phyloP scores from a whole-genome alignment of 73 alveolate genomes.

The Durusdinium trenchii region DNA sequence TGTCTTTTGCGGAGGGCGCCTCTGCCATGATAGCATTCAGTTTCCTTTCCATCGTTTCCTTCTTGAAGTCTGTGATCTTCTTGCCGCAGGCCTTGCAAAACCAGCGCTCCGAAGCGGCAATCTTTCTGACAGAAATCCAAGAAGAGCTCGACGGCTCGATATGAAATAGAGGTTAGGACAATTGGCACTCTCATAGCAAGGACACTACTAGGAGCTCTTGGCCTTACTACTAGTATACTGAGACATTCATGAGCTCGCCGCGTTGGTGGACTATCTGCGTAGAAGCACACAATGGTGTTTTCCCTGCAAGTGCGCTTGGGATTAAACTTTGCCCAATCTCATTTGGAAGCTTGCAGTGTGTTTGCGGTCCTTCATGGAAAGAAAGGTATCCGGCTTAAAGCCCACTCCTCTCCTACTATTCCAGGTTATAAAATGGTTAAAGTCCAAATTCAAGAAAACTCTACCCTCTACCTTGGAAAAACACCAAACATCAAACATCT shows the following conservation, averaged over 20 bases:
- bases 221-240: too few species aligned
- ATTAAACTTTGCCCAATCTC: not conserved
- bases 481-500: not conserved
- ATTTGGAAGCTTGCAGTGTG: not conserved
- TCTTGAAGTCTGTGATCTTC: slow-evolving; percentile 92
- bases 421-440: too few species aligned
- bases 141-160: not conserved
- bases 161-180: not conserved
- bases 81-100: slow-evolving; percentile 54
- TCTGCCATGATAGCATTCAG: slow-evolving; percentile 90
- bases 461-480: not conserved
- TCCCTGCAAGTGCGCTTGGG: not conserved
- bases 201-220: too few species aligned
- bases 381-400: too few species aligned
- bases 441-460: too few species aligned
- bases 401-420: too few species aligned
- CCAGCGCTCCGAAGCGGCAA: not conserved
- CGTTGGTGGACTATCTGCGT: too few species aligned
- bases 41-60: slow-evolving; percentile 75
- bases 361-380: too few species aligned
- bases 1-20: too few species aligned
- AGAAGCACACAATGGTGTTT: too few species aligned
- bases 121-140: not conserved
- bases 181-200: too few species aligned
- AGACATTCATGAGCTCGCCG: too few species aligned